A percentile compares a stretch with the other conserved stretches of the same genome.
Evolutionary conservation across 192 early-diverging fungal species (phyloP).

Genomic region (Pilobolus umbonatus): DNA sequence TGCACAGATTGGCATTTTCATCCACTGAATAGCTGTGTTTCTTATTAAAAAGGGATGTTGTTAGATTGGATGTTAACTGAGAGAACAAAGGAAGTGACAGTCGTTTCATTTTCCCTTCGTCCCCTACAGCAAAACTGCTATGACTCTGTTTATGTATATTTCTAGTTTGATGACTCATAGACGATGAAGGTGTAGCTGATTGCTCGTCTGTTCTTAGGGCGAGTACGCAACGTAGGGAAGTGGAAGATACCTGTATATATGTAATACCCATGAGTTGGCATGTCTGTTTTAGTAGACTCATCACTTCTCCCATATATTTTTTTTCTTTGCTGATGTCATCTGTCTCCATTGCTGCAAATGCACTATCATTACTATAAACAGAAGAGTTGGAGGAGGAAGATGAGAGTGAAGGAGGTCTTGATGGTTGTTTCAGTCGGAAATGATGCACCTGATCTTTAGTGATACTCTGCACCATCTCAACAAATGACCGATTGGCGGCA

Average conservation of each 20-base stretch:
- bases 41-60: conserved; percentile 8
- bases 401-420: conserved; percentile 2
- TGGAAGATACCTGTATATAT: conserved; percentile 14
- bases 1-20: not conserved
- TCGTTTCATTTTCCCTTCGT: conserved; percentile 11
- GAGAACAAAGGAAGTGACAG: conserved; percentile 22
- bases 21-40: not conserved
- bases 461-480: conserved; percentile 4
- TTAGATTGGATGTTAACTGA: conserved; percentile 17
- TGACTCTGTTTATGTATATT: conserved; percentile 1
- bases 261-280: conserved; percentile 32
- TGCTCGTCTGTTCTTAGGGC: conserved; percentile 13
- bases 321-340: not conserved
- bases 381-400: conserved; percentile 14
- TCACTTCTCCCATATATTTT: conserved; percentile 21
- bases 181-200: not conserved
- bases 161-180: not conserved
- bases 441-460: conserved; percentile 11
- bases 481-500: not conserved
- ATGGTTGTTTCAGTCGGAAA: conserved; percentile 3
- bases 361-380: conserved; percentile 12
- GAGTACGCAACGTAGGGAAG: conserved; percentile 9
- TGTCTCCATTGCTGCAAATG: not conserved
- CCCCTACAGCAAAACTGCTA: not conserved
- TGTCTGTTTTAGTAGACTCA: conserved; percentile 18